phyloP scores from a whole-genome alignment of 2,329 filamentous ascomycete genomes.

The Nannizziopsis arthrosporioides region DNA sequence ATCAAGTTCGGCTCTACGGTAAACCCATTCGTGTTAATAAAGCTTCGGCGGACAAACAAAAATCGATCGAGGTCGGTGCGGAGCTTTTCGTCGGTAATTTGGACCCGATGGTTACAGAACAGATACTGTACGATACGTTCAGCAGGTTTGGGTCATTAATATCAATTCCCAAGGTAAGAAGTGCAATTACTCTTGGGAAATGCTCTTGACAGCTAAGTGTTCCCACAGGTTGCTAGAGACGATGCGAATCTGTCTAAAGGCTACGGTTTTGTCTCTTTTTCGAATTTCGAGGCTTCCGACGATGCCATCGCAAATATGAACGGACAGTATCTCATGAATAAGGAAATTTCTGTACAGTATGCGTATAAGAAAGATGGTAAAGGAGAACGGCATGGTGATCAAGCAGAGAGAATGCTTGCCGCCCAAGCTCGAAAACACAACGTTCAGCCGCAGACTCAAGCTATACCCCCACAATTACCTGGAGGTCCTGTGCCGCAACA shows the following conservation, averaged over 20 bases:
- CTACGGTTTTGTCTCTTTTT: slow-evolving; percentile 90
- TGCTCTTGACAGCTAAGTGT: slow-evolving; percentile 3
- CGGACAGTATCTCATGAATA: slow-evolving; percentile 92
- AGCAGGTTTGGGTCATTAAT: slow-evolving; percentile 79
- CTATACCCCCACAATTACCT: slow-evolving; percentile 60
- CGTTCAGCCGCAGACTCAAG: slow-evolving; percentile 66
- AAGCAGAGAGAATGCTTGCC: slow-evolving; percentile 82
- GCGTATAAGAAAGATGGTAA: slow-evolving; percentile 99
- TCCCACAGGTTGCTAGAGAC: slow-evolving; percentile 58
- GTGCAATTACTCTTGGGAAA: not conserved
- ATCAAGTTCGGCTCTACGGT: slow-evolving; percentile 82
- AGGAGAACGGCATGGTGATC: slow-evolving; percentile 87
- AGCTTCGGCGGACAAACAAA: slow-evolving; percentile 83
- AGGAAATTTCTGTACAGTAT: slow-evolving; percentile 92
- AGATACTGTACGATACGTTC: slow-evolving; percentile 91
- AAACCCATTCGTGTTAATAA: slow-evolving; percentile 97
- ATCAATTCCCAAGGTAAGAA: slow-evolving; percentile 64
- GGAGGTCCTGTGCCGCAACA: slow-evolving; percentile 19
- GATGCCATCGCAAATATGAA: slow-evolving; percentile 87
- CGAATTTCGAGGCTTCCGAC: slow-evolving; percentile 86
- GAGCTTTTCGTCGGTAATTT: slow-evolving; percentile 96
- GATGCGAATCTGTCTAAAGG: slow-evolving; percentile 82
- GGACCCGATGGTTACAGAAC: slow-evolving; percentile 88
- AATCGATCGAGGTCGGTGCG: slow-evolving; percentile 82
- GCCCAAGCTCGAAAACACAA: slow-evolving; percentile 90